phyloP scores from a whole-genome alignment of 345 rosid genomes.

The Bruguiera sexangula region DNA sequence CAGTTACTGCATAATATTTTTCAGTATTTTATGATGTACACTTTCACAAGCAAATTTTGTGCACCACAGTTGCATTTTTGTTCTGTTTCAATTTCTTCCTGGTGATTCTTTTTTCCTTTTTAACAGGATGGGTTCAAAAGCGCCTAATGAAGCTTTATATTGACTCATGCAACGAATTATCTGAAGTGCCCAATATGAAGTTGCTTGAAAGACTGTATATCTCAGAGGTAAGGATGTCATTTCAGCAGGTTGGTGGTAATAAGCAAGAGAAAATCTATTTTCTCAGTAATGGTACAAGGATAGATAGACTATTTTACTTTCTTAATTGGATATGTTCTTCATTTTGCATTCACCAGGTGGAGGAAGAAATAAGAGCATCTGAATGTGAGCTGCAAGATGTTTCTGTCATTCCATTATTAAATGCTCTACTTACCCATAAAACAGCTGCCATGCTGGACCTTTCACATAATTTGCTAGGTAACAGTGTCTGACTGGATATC shows the following conservation, averaged over 20 bases:
- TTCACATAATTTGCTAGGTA: conserved; percentile 91
- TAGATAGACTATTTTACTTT: conserved; percentile 4
- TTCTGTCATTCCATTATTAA: conserved; percentile 71
- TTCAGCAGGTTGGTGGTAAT: conserved; percentile 4
- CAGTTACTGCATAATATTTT: background rate
- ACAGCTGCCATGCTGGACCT: conserved; percentile 69
- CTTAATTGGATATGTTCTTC: conserved; percentile 8
- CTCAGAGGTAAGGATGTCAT: conserved; percentile 56
- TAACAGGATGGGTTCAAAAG: conserved; percentile 90
- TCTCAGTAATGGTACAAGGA: conserved; percentile 12
- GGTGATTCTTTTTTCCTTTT: conserved; percentile 5
- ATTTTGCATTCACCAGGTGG: conserved; percentile 48
- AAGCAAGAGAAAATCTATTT: conserved; percentile 4
- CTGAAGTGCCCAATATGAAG: conserved; percentile 72
- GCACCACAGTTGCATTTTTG: background rate
- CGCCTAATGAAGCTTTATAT: conserved; percentile 79
- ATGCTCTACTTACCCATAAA: conserved; percentile 64
- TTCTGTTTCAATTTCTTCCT: background rate
- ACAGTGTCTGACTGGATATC: conserved; percentile 19
- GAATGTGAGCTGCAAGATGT: conserved; percentile 92
- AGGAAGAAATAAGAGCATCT: conserved; percentile 77
- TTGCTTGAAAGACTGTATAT: conserved; percentile 73
- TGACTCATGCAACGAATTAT: conserved; percentile 65
- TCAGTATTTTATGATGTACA: background rate
- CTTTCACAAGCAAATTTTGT: background rate